These are phyloP conservation scores for Microbotryomycetes sp. DNA, from an alignment of 1,284 basidiomycete species.

Conservation along the genomic window DNA sequence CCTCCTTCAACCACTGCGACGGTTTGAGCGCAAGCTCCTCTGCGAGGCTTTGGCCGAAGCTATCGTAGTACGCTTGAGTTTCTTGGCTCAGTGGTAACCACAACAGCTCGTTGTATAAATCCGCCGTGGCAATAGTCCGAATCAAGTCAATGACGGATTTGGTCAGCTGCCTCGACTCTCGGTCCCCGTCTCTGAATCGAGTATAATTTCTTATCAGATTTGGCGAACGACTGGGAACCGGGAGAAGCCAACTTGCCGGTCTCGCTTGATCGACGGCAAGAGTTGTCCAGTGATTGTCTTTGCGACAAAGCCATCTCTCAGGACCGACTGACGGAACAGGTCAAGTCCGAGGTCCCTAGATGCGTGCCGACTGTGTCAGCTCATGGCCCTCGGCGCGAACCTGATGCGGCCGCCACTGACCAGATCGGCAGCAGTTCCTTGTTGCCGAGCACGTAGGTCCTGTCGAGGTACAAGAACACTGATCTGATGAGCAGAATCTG, in stretches of 20 bases:
- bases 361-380: not conserved
- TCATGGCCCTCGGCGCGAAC: not conserved
- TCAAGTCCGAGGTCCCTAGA: constrained; percentile 37
- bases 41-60: constrained; percentile 3
- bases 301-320: constrained; percentile 21
- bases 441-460: constrained; percentile 32
- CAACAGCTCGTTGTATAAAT: too few relatives aligned
- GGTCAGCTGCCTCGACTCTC: constrained; percentile 20
- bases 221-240: not conserved
- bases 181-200: constrained; percentile 28
- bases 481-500: constrained; percentile 34
- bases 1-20: constrained; percentile 51
- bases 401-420: constrained; percentile 8
- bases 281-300: constrained; percentile 13
- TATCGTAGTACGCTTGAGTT: constrained; percentile 6
- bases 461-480: constrained; percentile 36
- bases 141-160: constrained; percentile 25
- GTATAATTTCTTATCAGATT: too few relatives aligned
- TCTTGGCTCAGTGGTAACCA: too few relatives aligned
- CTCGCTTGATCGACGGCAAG: constrained; percentile 20
- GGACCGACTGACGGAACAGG: constrained; percentile 30
- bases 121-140: too few relatives aligned
- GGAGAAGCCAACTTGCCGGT: constrained; percentile 19
- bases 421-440: constrained; percentile 31
- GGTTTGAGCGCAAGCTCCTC: constrained; percentile 17